These are phyloP conservation scores for Dendrobium huoshanense DNA, from an alignment of 106 monocot genomes.

Conservation along the genomic window DNA sequence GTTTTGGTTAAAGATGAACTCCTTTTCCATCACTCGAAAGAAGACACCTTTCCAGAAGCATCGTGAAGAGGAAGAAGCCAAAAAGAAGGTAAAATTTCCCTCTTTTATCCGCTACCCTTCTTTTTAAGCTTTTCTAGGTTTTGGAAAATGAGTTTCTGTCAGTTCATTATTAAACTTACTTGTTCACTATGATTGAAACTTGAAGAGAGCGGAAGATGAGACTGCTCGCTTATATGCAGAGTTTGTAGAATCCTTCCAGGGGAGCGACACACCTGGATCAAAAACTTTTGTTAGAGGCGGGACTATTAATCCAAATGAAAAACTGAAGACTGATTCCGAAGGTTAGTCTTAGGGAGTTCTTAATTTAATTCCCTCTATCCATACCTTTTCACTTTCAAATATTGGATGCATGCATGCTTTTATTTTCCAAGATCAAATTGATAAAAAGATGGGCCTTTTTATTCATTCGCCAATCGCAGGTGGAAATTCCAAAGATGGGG, in stretches of 20 bases:
- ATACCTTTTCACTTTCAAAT: constrained; percentile 14
- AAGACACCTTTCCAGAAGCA: constrained; percentile 93
- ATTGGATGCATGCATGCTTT: constrained; percentile 36
- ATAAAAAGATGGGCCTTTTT: constrained; percentile 75
- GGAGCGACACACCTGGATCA: constrained; percentile 66
- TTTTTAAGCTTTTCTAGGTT: not conserved
- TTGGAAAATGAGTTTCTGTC: not conserved
- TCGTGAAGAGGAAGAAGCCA: constrained; percentile 93
- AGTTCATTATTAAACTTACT: constrained; percentile 7
- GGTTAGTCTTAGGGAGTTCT: constrained; percentile 42
- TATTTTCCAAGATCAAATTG: constrained; percentile 44
- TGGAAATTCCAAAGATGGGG: constrained; percentile 99
- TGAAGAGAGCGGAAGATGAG: constrained; percentile 94
- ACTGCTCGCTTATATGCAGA: constrained; percentile 81
- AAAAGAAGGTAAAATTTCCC: constrained; percentile 67
- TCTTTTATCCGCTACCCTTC: not conserved
- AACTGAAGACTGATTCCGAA: constrained; percentile 67
- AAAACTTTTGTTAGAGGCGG: constrained; percentile 94
- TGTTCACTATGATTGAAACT: not conserved
- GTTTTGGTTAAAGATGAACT: constrained; percentile 48
- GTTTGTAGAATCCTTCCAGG: constrained; percentile 94
- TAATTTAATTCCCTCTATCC: not conserved
- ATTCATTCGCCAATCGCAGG: constrained; percentile 98
- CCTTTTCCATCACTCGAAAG: constrained; percentile 66
- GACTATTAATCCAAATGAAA: constrained; percentile 79